Conservation (phyloP, 139 green algal genomes). For the Chlorella ohadii region DNA sequence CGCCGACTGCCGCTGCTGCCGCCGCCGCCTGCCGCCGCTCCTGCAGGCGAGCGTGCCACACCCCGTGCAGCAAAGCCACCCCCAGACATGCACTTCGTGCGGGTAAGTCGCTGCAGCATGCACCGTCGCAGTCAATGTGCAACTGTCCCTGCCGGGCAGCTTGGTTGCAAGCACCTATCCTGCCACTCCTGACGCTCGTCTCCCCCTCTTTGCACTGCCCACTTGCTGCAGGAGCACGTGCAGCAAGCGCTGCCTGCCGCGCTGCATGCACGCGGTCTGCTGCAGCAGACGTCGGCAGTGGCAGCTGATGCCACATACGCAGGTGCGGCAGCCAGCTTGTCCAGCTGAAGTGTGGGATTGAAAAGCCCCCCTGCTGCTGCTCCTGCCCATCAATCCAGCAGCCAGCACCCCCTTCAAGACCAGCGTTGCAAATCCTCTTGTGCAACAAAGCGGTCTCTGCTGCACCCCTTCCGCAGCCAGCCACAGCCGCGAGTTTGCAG, state of each 20-base stretch:
- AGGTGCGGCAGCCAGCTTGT: too few species aligned
- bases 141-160: neutral
- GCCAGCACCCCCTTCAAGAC: too few species aligned
- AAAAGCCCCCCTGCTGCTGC: too few species aligned
- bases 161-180: neutral
- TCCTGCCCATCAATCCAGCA: too few species aligned
- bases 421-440: too few species aligned
- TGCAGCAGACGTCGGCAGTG: neutral
- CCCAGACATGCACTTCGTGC: neutral
- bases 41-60: too few species aligned
- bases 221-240: slow-evolving; percentile 26
- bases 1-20: too few species aligned
- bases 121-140: neutral
- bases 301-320: slow-evolving; percentile 7
- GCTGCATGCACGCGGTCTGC: neutral
- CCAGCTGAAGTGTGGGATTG: too few species aligned
- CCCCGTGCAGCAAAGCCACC: too few species aligned
- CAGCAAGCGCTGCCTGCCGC: slow-evolving; percentile 11
- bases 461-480: neutral
- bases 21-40: too few species aligned
- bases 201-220: neutral
- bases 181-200: neutral
- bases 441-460: too few species aligned
- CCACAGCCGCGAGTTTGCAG: neutral
- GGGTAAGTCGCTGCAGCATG: neutral